Evolutionary conservation across 2,329 filamentous ascomycete genomes (phyloP).

Genomic region (Purpureocillium lavendulum): DNA sequence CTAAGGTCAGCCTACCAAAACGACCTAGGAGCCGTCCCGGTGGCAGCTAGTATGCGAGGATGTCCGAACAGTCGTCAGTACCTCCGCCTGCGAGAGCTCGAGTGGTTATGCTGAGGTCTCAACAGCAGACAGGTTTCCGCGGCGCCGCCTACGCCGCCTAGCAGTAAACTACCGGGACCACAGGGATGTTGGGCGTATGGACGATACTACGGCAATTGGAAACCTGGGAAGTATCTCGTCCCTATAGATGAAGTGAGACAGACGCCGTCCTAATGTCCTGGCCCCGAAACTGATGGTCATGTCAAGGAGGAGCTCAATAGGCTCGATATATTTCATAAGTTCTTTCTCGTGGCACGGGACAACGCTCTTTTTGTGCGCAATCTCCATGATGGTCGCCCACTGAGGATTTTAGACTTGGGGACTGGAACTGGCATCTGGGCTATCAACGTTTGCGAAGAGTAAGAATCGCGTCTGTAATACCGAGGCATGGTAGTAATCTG

Average conservation of each 20-base stretch:
- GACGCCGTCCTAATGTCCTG: background rate
- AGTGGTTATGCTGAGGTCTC: too few relatives aligned
- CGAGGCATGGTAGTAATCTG: too few relatives aligned
- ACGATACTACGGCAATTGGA: constrained; percentile 60
- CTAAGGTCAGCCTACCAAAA: too few relatives aligned
- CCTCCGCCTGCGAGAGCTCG: too few relatives aligned
- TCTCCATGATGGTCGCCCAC: constrained; percentile 9
- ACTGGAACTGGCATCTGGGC: too few relatives aligned
- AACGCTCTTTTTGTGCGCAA: constrained; percentile 18
- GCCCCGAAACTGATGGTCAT: constrained; percentile 8
- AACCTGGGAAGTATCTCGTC: constrained; percentile 62
- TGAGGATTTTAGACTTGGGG: constrained; percentile 57
- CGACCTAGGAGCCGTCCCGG: too few relatives aligned
- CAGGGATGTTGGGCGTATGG: constrained; percentile 49
- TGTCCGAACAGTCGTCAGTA: too few relatives aligned
- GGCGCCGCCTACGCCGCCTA: background rate
- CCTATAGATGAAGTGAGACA: constrained; percentile 66
- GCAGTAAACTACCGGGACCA: background rate
- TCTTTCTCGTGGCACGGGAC: constrained; percentile 55
- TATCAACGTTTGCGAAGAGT: constrained; percentile 71
- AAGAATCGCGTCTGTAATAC: too few relatives aligned
- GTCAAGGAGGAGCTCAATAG: constrained; percentile 66
- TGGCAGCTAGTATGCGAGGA: too few relatives aligned
- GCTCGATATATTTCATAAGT: too few relatives aligned
- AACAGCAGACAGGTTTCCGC: too few relatives aligned